A percentile compares a stretch with the other conserved stretches of the same genome.
Evolutionary conservation across 768 basidiomycete species (phyloP).

Genomic region (Hortiboletus flavorubellus): DNA sequence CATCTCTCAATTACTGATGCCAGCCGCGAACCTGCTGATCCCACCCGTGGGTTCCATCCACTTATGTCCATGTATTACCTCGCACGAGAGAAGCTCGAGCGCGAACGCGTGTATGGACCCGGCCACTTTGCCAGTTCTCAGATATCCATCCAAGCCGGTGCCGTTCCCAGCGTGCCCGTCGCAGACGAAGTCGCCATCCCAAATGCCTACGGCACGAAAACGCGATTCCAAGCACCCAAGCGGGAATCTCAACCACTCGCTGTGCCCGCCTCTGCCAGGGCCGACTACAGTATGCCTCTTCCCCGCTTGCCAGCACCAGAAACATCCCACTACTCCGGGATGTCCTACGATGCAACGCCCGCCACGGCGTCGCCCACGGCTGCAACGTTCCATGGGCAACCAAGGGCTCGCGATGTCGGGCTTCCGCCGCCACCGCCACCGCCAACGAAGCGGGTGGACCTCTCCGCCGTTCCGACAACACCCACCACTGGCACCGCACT

Average conservation of each 20-base stretch:
- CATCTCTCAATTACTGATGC: slow-evolving; percentile 49
- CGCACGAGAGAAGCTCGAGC: slow-evolving; percentile 91
- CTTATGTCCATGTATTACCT: slow-evolving; percentile 96
- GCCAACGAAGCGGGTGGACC: slow-evolving; percentile 31
- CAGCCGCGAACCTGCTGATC: slow-evolving; percentile 61
- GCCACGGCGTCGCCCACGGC: slow-evolving; percentile 54
- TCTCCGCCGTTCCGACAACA: slow-evolving; percentile 19
- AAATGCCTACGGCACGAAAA: slow-evolving; percentile 22
- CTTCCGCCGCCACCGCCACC: slow-evolving; percentile 35
- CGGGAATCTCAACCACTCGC: slow-evolving; percentile 28
- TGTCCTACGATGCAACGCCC: slow-evolving; percentile 67
- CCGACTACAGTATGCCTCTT: slow-evolving; percentile 81
- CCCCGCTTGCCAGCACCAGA: slow-evolving; percentile 80
- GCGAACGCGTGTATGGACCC: slow-evolving; percentile 90
- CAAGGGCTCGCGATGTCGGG: slow-evolving; percentile 66
- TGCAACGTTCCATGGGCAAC: slow-evolving; percentile 55
- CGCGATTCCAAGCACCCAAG: slow-evolving; percentile 31
- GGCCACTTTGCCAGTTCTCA: slow-evolving; percentile 94
- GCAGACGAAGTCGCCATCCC: slow-evolving; percentile 20
- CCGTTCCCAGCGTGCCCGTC: slow-evolving; percentile 14
- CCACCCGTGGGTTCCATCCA: slow-evolving; percentile 91
- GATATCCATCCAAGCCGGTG: slow-evolving; percentile 50
- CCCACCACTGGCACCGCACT: slow-evolving; percentile 32
- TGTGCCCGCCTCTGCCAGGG: slow-evolving; percentile 37
- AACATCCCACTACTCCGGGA: slow-evolving; percentile 75